Conservation (phyloP, 306 rosid genomes). For the Trifolium dubium region DNA sequence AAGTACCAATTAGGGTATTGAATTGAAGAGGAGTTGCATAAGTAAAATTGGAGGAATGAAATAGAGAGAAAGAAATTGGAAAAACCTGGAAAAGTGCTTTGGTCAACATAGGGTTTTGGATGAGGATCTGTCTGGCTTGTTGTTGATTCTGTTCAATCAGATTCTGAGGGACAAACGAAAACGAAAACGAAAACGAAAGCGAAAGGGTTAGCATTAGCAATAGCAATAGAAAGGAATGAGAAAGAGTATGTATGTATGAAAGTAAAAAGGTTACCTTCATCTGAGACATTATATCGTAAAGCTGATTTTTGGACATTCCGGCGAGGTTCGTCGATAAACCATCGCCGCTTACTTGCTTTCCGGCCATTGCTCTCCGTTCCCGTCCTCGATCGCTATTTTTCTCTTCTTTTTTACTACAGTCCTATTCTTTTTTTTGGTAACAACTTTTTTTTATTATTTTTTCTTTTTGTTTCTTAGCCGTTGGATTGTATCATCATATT, state of each 20-base stretch:
- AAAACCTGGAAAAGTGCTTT: conserved; percentile 95
- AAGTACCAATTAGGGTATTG: no score
- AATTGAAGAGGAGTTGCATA: no score
- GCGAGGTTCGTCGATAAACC: conserved; percentile 72
- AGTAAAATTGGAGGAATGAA: no score
- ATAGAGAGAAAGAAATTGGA: no score
- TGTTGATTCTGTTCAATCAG: conserved; percentile 91
- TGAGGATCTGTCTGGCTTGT: conserved; percentile 91
- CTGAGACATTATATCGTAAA: conserved; percentile 92
- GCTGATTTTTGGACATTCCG: conserved; percentile 96
- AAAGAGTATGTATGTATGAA: neutral
- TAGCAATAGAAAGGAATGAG: conserved; percentile 10
- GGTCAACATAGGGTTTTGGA: conserved; percentile 88
- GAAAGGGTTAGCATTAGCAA: conserved; percentile 6
- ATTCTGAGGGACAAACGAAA: conserved; percentile 46
- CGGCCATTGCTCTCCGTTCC: conserved; percentile 57
- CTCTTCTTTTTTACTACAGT: no score
- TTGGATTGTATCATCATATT: no score
- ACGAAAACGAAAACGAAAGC: neutral
- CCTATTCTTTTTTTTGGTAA: no score
- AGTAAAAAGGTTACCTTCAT: conserved; percentile 64
- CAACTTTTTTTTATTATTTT: no score
- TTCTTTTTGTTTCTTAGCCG: no score
- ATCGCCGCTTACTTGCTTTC: conserved; percentile 74
- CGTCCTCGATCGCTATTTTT: no score